These are phyloP conservation scores for Cryptococcus sp. DNA, from an alignment of 1,284 basidiomycete genomes.

Conservation along the genomic window DNA sequence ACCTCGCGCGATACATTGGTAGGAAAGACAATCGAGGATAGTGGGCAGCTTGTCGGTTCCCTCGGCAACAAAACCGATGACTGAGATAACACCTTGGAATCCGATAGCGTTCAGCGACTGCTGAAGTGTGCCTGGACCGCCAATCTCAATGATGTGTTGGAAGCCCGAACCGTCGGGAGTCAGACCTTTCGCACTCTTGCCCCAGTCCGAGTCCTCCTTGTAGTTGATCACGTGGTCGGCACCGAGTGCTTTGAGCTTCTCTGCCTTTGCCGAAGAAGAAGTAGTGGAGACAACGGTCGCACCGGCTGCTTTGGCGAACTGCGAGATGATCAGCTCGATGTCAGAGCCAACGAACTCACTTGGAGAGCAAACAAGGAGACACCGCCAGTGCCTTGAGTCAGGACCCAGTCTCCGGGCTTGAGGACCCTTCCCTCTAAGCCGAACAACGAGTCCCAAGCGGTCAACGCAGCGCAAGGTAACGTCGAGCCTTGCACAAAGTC, in stretches of 20 bases:
- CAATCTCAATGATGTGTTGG: conserved; percentile 63
- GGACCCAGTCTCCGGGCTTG: conserved; percentile 50
- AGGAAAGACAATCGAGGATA: conserved; percentile 8
- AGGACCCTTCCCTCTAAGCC: conserved; percentile 38
- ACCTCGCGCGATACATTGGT: conserved; percentile 21
- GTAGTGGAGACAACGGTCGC: conserved; percentile 51
- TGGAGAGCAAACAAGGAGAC: conserved; percentile 52
- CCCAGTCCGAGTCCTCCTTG: conserved; percentile 43
- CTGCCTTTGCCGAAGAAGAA: conserved; percentile 47
- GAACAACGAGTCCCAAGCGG: conserved; percentile 53
- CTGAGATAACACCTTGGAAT: conserved; percentile 57
- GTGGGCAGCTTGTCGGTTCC: conserved; percentile 13
- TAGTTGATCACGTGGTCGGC: conserved; percentile 43
- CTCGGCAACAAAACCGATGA: conserved; percentile 58
- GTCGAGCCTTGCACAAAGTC: conserved; percentile 49
- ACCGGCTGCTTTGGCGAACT: conserved; percentile 48
- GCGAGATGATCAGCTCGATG: conserved; percentile 58
- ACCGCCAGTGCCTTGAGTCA: conserved; percentile 53
- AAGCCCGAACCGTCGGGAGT: conserved; percentile 58
- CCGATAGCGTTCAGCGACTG: conserved; percentile 56
- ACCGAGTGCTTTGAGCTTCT: conserved; percentile 38
- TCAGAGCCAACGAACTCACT: conserved; percentile 38
- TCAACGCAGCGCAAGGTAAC: conserved; percentile 51
- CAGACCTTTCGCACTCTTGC: conserved; percentile 37
- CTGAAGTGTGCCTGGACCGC: conserved; percentile 59